These are phyloP conservation scores for Zalaria sp. DNA, from an alignment of 2,329 filamentous ascomycete species.

Conservation along the genomic window DNA sequence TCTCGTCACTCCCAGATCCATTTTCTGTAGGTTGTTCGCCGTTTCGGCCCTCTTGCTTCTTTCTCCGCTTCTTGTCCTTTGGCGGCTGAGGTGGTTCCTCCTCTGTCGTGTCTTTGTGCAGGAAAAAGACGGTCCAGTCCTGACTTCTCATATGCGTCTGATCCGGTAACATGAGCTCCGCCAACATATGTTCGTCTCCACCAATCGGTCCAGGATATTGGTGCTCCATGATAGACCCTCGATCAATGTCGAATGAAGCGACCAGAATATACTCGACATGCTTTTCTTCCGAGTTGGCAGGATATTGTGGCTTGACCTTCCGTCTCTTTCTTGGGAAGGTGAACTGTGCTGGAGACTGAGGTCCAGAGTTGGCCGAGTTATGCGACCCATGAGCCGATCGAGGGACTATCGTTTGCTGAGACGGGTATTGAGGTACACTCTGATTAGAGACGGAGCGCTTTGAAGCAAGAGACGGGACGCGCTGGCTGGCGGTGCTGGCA, in stretches of 20 bases:
- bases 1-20: slow-evolving; percentile 18
- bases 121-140: slow-evolving; percentile 98
- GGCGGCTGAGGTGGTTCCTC: slow-evolving; percentile 60
- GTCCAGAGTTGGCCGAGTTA: slow-evolving; percentile 7
- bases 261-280: slow-evolving; percentile 99
- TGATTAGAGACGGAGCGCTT: slow-evolving; percentile 9
- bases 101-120: slow-evolving; percentile 85
- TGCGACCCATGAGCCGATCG: neutral
- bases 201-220: slow-evolving; percentile 92
- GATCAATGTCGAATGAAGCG: slow-evolving; percentile 92
- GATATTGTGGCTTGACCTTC: slow-evolving; percentile 33
- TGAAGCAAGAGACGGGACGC: slow-evolving; percentile 26
- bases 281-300: slow-evolving; percentile 45
- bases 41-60: slow-evolving; percentile 38
- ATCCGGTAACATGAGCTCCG: slow-evolving; percentile 95
- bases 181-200: slow-evolving; percentile 94
- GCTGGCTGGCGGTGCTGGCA: slow-evolving; percentile 16
- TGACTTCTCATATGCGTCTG: slow-evolving; percentile 89
- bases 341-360: neutral
- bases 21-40: slow-evolving; percentile 34
- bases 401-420: neutral
- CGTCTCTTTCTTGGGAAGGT: slow-evolving; percentile 2
- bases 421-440: neutral
- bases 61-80: slow-evolving; percentile 20
- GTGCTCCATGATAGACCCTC: slow-evolving; percentile 94